A percentile compares a stretch with the other conserved stretches of the same genome.
These are phyloP conservation scores for Colletotrichum godetiae DNA, from an alignment of 2,329 filamentous ascomycete species.

Conservation along the genomic window DNA sequence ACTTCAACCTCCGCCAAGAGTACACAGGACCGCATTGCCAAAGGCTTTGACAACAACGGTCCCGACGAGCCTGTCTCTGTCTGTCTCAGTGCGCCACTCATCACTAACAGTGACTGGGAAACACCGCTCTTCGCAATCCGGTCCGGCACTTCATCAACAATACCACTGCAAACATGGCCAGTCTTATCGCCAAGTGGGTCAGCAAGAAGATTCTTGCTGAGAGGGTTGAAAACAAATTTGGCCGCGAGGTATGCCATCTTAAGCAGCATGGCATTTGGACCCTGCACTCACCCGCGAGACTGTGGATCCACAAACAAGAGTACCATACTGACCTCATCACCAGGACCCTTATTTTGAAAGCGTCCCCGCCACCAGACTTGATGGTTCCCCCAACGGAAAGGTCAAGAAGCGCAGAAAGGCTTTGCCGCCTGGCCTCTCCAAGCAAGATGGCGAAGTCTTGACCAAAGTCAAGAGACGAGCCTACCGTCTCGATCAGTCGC, in stretches of 20 bases:
- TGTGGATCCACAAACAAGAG: neutral
- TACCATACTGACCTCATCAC: slow-evolving; percentile 29
- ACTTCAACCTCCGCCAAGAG: neutral
- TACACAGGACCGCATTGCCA: neutral
- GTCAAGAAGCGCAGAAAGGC: slow-evolving; percentile 88
- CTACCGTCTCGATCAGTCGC: slow-evolving; percentile 84
- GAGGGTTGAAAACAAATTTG: slow-evolving; percentile 67
- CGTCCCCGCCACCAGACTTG: slow-evolving; percentile 77
- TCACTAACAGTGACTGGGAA: neutral
- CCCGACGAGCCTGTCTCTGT: neutral
- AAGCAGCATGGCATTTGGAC: neutral
- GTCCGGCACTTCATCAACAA: slow-evolving; percentile 1
- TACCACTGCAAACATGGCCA: slow-evolving; percentile 57
- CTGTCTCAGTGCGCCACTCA: neutral
- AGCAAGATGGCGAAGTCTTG: slow-evolving; percentile 84
- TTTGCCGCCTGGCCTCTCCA: slow-evolving; percentile 82
- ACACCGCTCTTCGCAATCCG: neutral
- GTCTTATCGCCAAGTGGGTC: slow-evolving; percentile 63
- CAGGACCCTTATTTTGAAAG: slow-evolving; percentile 93
- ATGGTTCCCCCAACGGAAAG: slow-evolving; percentile 75
- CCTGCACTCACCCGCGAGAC: slow-evolving; percentile 41
- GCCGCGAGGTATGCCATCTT: slow-evolving; percentile 57
- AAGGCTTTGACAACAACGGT: neutral
- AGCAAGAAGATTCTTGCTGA: slow-evolving; percentile 69
- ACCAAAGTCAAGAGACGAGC: slow-evolving; percentile 88